Base-by-base conservation (phyloP, 1,284 basidiomycete genomes). In the Tremellales sp. region DNA sequence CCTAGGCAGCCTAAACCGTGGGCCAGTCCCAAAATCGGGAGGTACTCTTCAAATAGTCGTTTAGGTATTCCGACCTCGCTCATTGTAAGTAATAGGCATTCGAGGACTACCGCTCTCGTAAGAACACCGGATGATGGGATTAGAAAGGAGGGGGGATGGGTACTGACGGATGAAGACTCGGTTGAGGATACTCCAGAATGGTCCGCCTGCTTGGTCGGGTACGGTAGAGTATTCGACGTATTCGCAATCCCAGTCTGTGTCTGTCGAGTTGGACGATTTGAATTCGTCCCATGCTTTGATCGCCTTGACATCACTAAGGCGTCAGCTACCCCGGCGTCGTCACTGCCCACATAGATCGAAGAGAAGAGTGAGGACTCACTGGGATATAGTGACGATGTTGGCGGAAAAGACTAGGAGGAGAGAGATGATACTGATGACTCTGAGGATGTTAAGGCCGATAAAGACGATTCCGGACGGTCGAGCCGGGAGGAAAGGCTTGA, bases 141-240 rank as follows among this genome's bases (percentile, higher is more conserved):
- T n/a, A 31, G 29, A 31, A 15, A 31, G 15, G 29, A 31, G 29
- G 15, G 29, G 29, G 29, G 29, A 57, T n/a, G n/a, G n/a, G n/a
- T n/a, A n/a, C 66, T 43, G 45, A 72, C 72, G 79, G 75, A 91
- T 87, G 63, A 92, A 80, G 33, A 92, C 73, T 19, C 87, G 79
- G 66, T 87, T 85, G 46, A 91, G 76, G 43, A 91, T 83, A 1
- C 87, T 84, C 86, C 88, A 92, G 72, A 91, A 90, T 1, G 81
- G 82, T 15, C 89, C 89, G 2, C 86, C 89, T 41, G 87, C 77
- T 72, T 93, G 87, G 64, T 89, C 86, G 0, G 89, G 88, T 3
- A 92, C 85, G 2, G 87, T 58, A 4, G 52, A 77, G 56, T 71
- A 87, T 82, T 81, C 79, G 64, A 89, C 82, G 67, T 90, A 90